phyloP scores from a whole-genome alignment of 2,329 filamentous ascomycete genomes.

The Leptodontidium sp. region DNA sequence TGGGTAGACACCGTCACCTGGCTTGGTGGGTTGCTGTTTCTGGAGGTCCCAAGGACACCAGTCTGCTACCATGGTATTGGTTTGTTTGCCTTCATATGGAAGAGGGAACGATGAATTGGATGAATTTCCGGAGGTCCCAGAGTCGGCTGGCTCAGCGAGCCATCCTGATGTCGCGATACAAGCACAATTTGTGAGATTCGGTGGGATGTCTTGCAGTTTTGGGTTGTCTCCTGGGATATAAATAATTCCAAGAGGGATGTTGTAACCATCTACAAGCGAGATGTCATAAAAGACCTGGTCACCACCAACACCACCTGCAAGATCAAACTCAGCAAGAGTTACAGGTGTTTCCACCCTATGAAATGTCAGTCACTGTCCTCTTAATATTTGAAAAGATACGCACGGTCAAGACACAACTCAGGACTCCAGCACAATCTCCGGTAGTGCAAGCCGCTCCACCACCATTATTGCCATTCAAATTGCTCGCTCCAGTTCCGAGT shows the following conservation, averaged over 20 bases:
- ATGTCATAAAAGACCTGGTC: conserved; percentile 84
- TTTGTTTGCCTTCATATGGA: conserved; percentile 67
- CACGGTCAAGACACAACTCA: conserved; percentile 76
- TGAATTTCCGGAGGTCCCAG: conserved; percentile 58
- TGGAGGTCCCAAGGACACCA: conserved; percentile 89
- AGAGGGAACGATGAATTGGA: conserved; percentile 72
- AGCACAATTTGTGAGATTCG: conserved; percentile 78
- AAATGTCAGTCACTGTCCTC: conserved; percentile 26
- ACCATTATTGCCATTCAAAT: conserved; percentile 51
- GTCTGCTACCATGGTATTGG: conserved; percentile 61
- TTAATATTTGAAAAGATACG: conserved; percentile 46
- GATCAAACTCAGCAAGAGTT: conserved; percentile 82
- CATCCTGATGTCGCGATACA: conserved; percentile 78
- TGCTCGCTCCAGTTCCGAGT: conserved; percentile 62
- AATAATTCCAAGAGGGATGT: conserved; percentile 73
- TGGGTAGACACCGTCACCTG: conserved; percentile 78
- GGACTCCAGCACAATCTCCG: conserved; percentile 76
- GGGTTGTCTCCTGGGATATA: conserved; percentile 68
- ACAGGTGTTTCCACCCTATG: conserved; percentile 74
- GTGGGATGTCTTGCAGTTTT: conserved; percentile 68
- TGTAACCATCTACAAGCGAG: conserved; percentile 86
- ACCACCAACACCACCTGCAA: conserved; percentile 67
- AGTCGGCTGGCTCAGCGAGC: conserved; percentile 56
- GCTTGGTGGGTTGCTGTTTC: conserved; percentile 70
- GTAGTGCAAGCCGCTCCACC: conserved; percentile 70